phyloP scores from a whole-genome alignment of 1,284 basidiomycete species.

The Caloboletus firmus region DNA sequence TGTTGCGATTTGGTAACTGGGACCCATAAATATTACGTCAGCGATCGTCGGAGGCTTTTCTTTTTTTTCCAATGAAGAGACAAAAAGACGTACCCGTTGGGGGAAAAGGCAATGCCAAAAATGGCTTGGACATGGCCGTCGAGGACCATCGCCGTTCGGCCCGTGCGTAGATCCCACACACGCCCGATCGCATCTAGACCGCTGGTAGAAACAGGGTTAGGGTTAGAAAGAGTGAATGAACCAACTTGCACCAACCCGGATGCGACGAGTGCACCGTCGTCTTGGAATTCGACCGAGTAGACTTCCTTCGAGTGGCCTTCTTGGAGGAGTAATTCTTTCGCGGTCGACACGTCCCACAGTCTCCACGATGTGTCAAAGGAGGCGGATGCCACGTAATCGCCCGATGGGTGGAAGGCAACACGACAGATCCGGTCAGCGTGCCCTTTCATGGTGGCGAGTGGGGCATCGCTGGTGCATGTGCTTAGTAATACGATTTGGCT shows the following conservation, averaged over 20 bases:
- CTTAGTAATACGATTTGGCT: slow-evolving; percentile 49
- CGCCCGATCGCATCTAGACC: slow-evolving; percentile 96
- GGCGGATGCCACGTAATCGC: slow-evolving; percentile 89
- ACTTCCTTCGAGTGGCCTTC: slow-evolving; percentile 99
- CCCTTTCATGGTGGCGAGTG: slow-evolving; percentile 81
- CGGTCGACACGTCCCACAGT: slow-evolving; percentile 87
- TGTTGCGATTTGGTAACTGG: slow-evolving; percentile 93
- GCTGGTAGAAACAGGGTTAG: slow-evolving; percentile 44
- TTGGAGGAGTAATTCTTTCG: slow-evolving; percentile 84
- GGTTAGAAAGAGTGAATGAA: no score
- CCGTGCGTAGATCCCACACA: slow-evolving; percentile 95
- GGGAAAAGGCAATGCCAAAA: slow-evolving; percentile 89
- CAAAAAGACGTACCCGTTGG: slow-evolving; percentile 85
- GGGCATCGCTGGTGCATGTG: slow-evolving; percentile 40
- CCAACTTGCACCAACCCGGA: no score
- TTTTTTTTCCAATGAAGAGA: no score
- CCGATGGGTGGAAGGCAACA: slow-evolving; percentile 95
- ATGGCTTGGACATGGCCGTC: slow-evolving; percentile 97
- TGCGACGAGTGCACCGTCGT: slow-evolving; percentile 90
- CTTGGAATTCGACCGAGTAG: slow-evolving; percentile 92
- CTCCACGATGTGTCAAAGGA: slow-evolving; percentile 99
- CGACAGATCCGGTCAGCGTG: slow-evolving; percentile 91
- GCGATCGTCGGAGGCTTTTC: slow-evolving; percentile 12
- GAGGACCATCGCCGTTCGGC: slow-evolving; percentile 95
- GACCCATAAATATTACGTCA: slow-evolving; percentile 16